Percentiles rank a stretch among this genome's conserved stretches.
These are phyloP conservation scores for Ganoderma sinense DNA, from an alignment of 1,284 basidiomycete species.

Conservation along the genomic window DNA sequence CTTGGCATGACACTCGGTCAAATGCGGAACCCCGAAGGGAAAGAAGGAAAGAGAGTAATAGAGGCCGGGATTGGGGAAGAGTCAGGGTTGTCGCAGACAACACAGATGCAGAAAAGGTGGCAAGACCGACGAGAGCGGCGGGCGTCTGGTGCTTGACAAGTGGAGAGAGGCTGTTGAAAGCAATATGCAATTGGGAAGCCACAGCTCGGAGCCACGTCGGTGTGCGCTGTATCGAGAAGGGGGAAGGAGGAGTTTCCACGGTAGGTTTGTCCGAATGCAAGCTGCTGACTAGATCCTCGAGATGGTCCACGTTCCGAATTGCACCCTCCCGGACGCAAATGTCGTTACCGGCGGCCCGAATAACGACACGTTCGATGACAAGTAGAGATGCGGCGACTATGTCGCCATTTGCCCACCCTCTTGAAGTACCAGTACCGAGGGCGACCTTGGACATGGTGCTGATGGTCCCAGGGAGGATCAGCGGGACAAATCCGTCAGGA, in stretches of 20 bases:
- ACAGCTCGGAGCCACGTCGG: conserved; percentile 69
- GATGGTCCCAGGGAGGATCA: conserved; percentile 83
- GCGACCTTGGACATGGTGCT: conserved; percentile 78
- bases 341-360: conserved; percentile 68
- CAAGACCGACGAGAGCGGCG: conserved; percentile 64
- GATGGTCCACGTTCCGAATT: conserved; percentile 57
- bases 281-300: conserved; percentile 58
- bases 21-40: conserved; percentile 65
- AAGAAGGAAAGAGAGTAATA: conserved; percentile 76
- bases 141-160: conserved; percentile 72
- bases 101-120: conserved; percentile 60
- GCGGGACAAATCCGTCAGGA: conserved; percentile 66
- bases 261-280: neutral
- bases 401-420: conserved; percentile 71
- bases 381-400: conserved; percentile 66
- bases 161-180: conserved; percentile 65
- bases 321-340: conserved; percentile 70
- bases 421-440: conserved; percentile 54
- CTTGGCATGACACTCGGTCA: conserved; percentile 58
- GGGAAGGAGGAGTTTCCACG: conserved; percentile 33
- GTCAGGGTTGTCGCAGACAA: conserved; percentile 63
- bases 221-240: conserved; percentile 57
- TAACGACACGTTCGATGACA: conserved; percentile 62
- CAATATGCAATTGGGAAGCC: conserved; percentile 75
- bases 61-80: conserved; percentile 67